Conservation (phyloP, 192 early-diverging fungal species). For the Linnemannia exigua region DNA sequence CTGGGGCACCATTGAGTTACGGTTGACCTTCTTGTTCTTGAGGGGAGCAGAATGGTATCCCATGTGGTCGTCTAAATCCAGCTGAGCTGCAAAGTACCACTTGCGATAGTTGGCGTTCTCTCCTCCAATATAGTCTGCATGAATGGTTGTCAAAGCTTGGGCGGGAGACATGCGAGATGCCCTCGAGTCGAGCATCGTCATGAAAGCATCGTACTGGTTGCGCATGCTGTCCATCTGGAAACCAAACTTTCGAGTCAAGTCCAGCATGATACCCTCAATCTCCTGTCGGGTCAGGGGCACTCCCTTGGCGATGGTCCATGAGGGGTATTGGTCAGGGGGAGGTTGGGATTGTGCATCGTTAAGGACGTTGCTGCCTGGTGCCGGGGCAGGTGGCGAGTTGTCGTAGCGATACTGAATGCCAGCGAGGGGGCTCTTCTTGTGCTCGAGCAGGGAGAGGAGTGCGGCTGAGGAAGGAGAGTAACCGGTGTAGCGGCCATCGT, state of each 20-base stretch:
- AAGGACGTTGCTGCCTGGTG: neutral
- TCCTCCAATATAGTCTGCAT: conserved; percentile 87
- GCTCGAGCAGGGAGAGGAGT: conserved; percentile 69
- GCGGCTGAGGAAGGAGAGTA: conserved; percentile 73
- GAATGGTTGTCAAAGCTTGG: conserved; percentile 78
- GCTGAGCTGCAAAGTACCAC: conserved; percentile 86
- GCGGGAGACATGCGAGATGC: conserved; percentile 79
- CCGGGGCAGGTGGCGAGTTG: neutral
- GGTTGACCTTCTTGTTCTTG: conserved; percentile 41
- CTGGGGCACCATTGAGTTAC: conserved; percentile 46
- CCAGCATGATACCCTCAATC: conserved; percentile 78
- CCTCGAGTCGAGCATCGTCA: conserved; percentile 86
- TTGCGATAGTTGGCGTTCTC: conserved; percentile 86
- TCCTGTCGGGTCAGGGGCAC: conserved; percentile 75
- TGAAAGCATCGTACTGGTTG: conserved; percentile 82
- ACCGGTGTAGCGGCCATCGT: conserved; percentile 71
- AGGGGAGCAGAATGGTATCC: conserved; percentile 50
- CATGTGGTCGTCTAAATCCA: conserved; percentile 69
- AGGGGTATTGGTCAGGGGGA: conserved; percentile 52
- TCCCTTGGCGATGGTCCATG: conserved; percentile 72
- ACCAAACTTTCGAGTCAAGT: conserved; percentile 78
- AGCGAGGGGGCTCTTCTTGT: conserved; percentile 40
- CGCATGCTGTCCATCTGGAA: conserved; percentile 84
- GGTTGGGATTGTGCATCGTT: conserved; percentile 3
- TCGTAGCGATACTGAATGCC: conserved; percentile 9